Percentiles rank a stretch among this genome's conserved stretches.
phyloP scores from a whole-genome alignment of 208 protist species.

The Trichomonas tenax region DNA sequence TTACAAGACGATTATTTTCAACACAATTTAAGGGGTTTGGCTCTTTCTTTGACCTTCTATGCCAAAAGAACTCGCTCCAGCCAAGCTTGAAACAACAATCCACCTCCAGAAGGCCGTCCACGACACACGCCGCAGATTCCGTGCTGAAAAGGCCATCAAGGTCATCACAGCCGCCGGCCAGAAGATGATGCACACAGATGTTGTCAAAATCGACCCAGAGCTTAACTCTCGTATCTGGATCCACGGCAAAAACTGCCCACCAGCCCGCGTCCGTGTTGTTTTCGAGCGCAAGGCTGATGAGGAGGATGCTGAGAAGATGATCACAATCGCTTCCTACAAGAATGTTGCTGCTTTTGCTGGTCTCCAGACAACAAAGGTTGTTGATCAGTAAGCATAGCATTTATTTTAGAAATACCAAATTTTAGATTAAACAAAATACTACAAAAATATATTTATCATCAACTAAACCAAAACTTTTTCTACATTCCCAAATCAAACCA shows the following conservation, averaged over 20 bases:
- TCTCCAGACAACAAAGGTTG: background rate
- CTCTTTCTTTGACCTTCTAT: background rate
- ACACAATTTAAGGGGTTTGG: background rate
- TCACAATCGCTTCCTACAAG: background rate
- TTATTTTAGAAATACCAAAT: background rate
- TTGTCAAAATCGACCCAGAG: background rate
- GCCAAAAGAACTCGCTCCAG: background rate
- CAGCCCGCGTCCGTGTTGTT: background rate
- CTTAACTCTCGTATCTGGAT: background rate
- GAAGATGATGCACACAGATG: background rate
- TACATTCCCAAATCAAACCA: too few species aligned
- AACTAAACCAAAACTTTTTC: too few species aligned
- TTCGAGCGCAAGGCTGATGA: constrained; percentile 8
- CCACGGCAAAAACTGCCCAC: background rate
- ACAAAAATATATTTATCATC: too few species aligned
- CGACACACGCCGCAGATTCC: background rate
- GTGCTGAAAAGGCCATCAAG: background rate
- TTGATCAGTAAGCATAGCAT: background rate
- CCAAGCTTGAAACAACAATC: background rate
- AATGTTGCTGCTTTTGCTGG: background rate
- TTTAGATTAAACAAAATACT: too few species aligned
- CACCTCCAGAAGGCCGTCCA: background rate
- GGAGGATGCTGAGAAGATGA: background rate
- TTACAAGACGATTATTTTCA: too few species aligned
- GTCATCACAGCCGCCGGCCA: background rate